A percentile compares a stretch with the other conserved stretches of the same genome.
Conservation (phyloP, 805 yeast species). For the Metschnikowia gelsemii region DNA sequence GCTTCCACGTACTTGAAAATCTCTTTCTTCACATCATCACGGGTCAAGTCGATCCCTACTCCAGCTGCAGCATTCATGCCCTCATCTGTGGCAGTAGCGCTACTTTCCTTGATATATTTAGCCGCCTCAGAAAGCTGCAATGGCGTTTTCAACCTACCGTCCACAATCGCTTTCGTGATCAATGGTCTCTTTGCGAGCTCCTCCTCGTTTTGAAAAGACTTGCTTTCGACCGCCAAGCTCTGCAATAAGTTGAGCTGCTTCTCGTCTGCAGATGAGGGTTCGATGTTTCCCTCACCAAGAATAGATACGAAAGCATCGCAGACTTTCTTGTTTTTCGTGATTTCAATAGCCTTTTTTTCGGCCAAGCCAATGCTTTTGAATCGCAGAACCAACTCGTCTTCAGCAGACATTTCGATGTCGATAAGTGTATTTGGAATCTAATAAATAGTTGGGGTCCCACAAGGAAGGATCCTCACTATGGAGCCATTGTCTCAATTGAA, state of each 20-base stretch:
- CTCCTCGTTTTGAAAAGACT: constrained; percentile 39
- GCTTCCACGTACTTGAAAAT: constrained; percentile 60
- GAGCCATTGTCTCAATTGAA: no score
- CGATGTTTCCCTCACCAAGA: constrained; percentile 42
- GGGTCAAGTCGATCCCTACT: constrained; percentile 73
- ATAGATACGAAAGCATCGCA: constrained; percentile 65
- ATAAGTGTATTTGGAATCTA: background rate
- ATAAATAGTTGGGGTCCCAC: no score
- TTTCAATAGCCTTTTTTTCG: constrained; percentile 75
- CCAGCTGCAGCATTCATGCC: constrained; percentile 67
- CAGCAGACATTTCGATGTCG: constrained; percentile 17
- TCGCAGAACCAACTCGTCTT: constrained; percentile 32
- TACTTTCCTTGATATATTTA: constrained; percentile 62
- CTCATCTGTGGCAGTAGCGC: constrained; percentile 43
- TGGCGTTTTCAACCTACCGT: constrained; percentile 61
- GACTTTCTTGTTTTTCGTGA: constrained; percentile 82
- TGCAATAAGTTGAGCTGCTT: constrained; percentile 66
- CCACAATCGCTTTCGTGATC: constrained; percentile 60
- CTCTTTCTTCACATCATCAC: constrained; percentile 57
- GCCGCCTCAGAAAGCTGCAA: constrained; percentile 80
- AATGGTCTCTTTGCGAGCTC: constrained; percentile 45
- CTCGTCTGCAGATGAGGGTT: constrained; percentile 48
- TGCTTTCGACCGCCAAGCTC: constrained; percentile 69
- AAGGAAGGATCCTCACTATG: no score
- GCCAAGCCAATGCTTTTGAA: constrained; percentile 60